Evolutionary conservation across 768 basidiomycete species (phyloP), one percentile per base, ranked within the genome.

Genomic region (Mycena rebaudengoi): DNA sequence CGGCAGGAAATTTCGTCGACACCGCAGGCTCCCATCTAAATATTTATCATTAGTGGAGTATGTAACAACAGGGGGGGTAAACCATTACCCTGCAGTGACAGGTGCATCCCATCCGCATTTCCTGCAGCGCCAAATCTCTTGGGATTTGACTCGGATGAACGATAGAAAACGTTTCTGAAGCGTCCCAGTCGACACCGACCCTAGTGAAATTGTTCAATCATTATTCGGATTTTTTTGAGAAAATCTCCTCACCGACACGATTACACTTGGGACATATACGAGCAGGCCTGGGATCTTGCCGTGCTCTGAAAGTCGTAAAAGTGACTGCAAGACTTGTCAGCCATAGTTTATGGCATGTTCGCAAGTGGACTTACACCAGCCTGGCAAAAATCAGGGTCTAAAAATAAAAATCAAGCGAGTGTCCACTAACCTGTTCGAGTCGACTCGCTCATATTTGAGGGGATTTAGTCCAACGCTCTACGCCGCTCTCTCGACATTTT

Each of bases 51-150:
- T 25, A 23, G 6, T 13, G 7, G 40, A 4, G n/a, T 30, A 37
- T 12, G 2, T 28, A 8, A 45, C 44, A 16, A 21, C 7, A 35
- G 7, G 14, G 8, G n/a, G 29, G 4, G 2, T 13, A 56, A 41
- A n/a, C n/a, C n/a, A n/a, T 2, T 37, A 64, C 62, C 55, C 25
- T 46, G 46, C 11, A 13, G 50, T 39, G 10, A 59, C 39, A n/a
- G 52, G 60, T 5, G 28, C 57, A 50, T 52, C 45, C 66, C 66
- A 64, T 21, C 45, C 65, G 23, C 65, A 66, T 53, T 62, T 66
- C 21, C 50, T 51, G 39, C 65, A 66, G 30, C 33, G 55, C 65
- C 65, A 66, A 4, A 62, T 61, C 45, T 28, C 49, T 44, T 49
- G 51, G 25, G 60, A 58, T 35, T 62, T 66, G 49, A 62, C 30